Evolutionary conservation across 1,139 yeast species (phyloP), one percentile per base, ranked within the genome.

Genomic region (Debaryomyces sp.): DNA sequence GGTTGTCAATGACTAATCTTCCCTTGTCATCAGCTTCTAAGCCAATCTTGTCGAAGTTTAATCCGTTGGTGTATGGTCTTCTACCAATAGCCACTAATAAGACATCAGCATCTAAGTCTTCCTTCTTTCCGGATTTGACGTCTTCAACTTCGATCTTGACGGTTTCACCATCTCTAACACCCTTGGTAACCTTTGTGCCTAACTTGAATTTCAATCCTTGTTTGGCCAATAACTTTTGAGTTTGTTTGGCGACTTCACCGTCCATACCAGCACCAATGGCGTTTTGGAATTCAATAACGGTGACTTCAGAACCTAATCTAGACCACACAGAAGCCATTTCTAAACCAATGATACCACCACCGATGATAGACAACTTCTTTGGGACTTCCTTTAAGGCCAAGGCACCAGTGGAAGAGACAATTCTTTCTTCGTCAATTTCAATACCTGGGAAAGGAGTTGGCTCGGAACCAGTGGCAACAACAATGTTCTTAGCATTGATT

Each of bases 251-350:
- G 54, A 94, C 92, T 78, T 95, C 99, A 50, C 79, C 87, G 71
- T 95, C 99, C 98, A 95, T 95, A 61, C 97, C 96, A 44, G 74
- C 90, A 78, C 97, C 97, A 66, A 95, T 88, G 56, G 95, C 82
- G 62, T 80, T 79, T 73, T 87, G 90, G 83, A 84, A 95, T 79
- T 95, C 99, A 55, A 95, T 75, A 48, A 95, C 87, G 45, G 98
- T 92, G 55, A 95, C 99, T 76, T 94, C 92, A 45, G 97, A 78
- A 44, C 99, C 99, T 62, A 95, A 78, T 75, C 99, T 85, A 50
- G 95, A 77, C 87, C 96, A 95, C 44, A 95, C 99, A 33, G 98
- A 91, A 55, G 97, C 99, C 97, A 95, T 94, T 78, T 95, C 99
- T 61, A 95, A 83, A 66, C 99, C 99, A 68, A 95, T 95, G 75